Percentiles rank a stretch among this genome's conserved stretches.
Conservation (phyloP, 1,139 yeast species). For the Scheffersomyces insectosa region DNA sequence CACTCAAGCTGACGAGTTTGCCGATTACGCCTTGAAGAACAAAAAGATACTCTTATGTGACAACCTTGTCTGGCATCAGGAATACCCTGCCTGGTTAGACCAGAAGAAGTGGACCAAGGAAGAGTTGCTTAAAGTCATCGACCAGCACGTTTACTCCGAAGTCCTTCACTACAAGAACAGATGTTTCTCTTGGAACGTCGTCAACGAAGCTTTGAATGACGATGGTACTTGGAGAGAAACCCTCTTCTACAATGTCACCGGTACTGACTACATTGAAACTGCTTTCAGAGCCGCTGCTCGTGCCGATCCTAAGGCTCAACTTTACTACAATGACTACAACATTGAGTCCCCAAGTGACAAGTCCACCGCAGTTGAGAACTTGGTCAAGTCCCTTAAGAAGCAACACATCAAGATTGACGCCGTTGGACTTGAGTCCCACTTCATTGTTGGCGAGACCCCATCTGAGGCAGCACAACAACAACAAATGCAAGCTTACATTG, state of each 20-base stretch:
- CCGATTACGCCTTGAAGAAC: background rate
- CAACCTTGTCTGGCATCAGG: background rate
- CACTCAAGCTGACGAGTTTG: background rate
- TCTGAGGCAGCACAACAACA: background rate
- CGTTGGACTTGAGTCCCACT: constrained; percentile 1
- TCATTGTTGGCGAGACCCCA: background rate
- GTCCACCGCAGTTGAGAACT: background rate
- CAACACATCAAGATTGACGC: background rate
- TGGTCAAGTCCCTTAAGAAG: background rate
- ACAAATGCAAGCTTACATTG: background rate
- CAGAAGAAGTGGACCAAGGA: background rate
- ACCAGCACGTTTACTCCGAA: background rate
- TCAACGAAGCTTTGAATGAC: background rate
- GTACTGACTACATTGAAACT: background rate
- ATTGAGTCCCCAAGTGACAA: background rate
- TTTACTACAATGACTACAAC: background rate
- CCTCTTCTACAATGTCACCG: constrained; percentile 1
- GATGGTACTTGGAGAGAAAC: constrained; percentile 1
- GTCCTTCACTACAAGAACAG: background rate
- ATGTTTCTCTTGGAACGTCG: constrained; percentile 1
- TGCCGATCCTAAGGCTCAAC: background rate
- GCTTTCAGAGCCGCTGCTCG: background rate
- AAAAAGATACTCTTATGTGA: background rate
- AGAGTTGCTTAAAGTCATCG: background rate
- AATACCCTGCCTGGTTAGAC: background rate